Evolutionary conservation across 192 early-diverging fungal genomes (phyloP).

Genomic region (Dissophora ornata): DNA sequence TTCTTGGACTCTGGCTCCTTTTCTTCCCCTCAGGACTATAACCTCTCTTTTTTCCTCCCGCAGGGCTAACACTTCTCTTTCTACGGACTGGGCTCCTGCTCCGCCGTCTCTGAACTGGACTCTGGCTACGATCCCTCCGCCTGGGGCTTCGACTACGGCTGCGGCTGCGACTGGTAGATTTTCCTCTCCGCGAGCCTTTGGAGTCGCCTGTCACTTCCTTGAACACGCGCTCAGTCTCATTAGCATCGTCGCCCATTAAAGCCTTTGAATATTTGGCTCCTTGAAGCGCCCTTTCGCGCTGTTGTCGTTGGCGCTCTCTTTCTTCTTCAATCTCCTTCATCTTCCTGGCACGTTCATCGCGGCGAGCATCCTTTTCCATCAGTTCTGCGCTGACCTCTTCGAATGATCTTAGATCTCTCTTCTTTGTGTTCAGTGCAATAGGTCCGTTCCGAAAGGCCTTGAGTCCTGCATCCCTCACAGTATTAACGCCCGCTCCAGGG

Average conservation of each 20-base stretch:
- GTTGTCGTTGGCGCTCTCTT: slow-evolving; percentile 13
- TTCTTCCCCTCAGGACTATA: slow-evolving; percentile 28
- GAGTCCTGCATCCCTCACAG: slow-evolving; percentile 42
- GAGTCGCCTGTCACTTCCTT: slow-evolving; percentile 17
- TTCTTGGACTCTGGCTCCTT: slow-evolving; percentile 29
- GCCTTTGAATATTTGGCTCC: slow-evolving; percentile 36
- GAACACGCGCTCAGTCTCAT: slow-evolving; percentile 35
- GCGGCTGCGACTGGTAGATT: slow-evolving; percentile 17
- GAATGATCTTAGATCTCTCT: slow-evolving; percentile 33
- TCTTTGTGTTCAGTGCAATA: slow-evolving; percentile 35
- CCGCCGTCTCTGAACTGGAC: slow-evolving; percentile 7
- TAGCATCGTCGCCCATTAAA: slow-evolving; percentile 28
- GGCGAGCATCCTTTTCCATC: slow-evolving; percentile 20
- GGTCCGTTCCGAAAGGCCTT: slow-evolving; percentile 52
- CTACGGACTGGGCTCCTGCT: slow-evolving; percentile 27
- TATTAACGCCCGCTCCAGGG: slow-evolving; percentile 22
- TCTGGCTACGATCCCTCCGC: slow-evolving; percentile 23
- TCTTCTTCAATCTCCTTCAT: slow-evolving; percentile 40
- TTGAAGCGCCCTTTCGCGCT: slow-evolving; percentile 45
- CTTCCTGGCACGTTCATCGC: slow-evolving; percentile 26
- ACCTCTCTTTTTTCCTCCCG: slow-evolving; percentile 4
- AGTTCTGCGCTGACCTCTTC: slow-evolving; percentile 27
- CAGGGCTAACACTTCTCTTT: slow-evolving; percentile 18
- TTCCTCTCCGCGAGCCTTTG: not conserved
- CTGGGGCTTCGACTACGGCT: slow-evolving; percentile 32